These are phyloP conservation scores for Aspergillus heteromorphus DNA, from an alignment of 495 filamentous ascomycete genomes.

Conservation along the genomic window DNA sequence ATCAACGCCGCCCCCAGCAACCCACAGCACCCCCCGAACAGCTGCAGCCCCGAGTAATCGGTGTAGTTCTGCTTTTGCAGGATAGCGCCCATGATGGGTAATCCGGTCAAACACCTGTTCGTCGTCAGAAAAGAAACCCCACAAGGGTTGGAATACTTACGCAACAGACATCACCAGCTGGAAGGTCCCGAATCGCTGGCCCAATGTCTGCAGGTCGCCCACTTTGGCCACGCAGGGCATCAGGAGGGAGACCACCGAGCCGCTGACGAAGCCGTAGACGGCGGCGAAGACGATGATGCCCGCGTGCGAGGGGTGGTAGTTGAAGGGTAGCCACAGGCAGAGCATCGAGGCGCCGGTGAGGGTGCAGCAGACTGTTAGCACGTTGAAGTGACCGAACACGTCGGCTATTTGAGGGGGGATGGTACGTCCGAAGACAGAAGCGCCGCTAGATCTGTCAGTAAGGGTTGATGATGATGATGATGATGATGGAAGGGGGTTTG, in stretches of 20 bases:
- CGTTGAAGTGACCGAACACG: slow-evolving; percentile 66
- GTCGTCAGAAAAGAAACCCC: neutral
- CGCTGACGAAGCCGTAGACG: slow-evolving; percentile 34
- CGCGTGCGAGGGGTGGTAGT: slow-evolving; percentile 15
- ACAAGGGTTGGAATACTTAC: slow-evolving; percentile 13
- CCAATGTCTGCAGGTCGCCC: slow-evolving; percentile 17
- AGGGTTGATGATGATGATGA: too few species aligned
- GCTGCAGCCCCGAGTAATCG: slow-evolving; percentile 46
- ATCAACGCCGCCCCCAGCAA: neutral
- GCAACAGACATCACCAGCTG: slow-evolving; percentile 23
- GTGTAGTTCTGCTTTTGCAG: slow-evolving; percentile 9
- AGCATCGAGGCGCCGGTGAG: slow-evolving; percentile 58
- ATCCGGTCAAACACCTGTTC: slow-evolving; percentile 23
- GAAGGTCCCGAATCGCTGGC: slow-evolving; percentile 26
- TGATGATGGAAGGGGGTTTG: too few species aligned
- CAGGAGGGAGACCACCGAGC: slow-evolving; percentile 26
- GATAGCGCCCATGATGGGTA: slow-evolving; percentile 28
- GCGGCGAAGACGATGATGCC: slow-evolving; percentile 27
- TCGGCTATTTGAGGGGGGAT: slow-evolving; percentile 67
- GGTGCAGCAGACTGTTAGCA: slow-evolving; percentile 57
- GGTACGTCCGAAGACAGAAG: slow-evolving; percentile 60
- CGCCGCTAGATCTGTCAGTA: neutral
- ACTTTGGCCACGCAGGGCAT: slow-evolving; percentile 32
- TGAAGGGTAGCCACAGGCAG: slow-evolving; percentile 58
- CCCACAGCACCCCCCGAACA: slow-evolving; percentile 36